Evolutionary conservation across 2,329 filamentous ascomycete species (phyloP).

Genomic region (Fusarium sp.): DNA sequence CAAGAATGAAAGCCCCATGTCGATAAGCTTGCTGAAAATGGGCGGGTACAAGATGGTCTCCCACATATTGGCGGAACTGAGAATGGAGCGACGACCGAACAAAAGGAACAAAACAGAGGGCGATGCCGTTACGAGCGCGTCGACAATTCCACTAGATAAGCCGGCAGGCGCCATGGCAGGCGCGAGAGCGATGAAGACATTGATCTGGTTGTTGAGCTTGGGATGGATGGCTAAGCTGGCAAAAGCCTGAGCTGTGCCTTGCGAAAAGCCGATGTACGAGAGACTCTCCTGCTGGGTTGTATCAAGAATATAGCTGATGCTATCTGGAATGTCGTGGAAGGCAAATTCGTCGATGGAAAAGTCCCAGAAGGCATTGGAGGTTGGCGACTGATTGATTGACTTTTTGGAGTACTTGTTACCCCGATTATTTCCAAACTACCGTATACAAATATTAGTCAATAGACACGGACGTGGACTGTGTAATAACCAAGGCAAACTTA

Average conservation of each 20-base stretch:
- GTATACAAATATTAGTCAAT: constrained; percentile 38
- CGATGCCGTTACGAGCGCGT: constrained; percentile 91
- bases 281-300: constrained; percentile 84
- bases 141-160: constrained; percentile 87
- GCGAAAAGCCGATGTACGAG: constrained; percentile 96
- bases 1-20: constrained; percentile 80
- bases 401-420: constrained; percentile 99
- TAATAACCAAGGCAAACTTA: constrained; percentile 51
- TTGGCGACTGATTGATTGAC: constrained; percentile 78
- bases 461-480: neutral
- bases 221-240: constrained; percentile 93
- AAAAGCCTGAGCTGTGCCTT: constrained; percentile 96
- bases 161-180: constrained; percentile 97
- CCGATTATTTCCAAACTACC: constrained; percentile 96
- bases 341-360: constrained; percentile 99
- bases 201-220: constrained; percentile 88
- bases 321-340: constrained; percentile 96
- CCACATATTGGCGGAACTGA: constrained; percentile 96
- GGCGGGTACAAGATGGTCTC: constrained; percentile 94
- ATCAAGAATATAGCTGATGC: constrained; percentile 88
- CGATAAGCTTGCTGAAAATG: constrained; percentile 88
- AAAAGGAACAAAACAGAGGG: constrained; percentile 92
- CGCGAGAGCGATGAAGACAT: constrained; percentile 94
- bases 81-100: constrained; percentile 89
- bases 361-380: constrained; percentile 86